phyloP scores from a whole-genome alignment of 2,329 filamentous ascomycete species.

The Fusarium pilosicola region DNA sequence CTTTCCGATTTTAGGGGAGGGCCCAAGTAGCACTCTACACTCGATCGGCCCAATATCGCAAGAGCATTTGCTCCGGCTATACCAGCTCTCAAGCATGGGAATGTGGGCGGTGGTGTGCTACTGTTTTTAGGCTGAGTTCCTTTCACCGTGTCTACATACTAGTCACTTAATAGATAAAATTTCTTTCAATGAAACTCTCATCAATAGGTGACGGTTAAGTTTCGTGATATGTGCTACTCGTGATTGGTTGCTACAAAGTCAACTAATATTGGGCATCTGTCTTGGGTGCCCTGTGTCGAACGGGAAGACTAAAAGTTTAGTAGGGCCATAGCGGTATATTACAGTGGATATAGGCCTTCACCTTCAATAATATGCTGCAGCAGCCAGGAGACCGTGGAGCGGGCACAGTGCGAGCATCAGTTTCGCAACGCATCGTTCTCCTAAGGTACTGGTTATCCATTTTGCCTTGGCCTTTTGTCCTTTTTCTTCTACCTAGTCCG shows the following conservation, averaged over 20 bases:
- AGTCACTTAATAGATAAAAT: neutral
- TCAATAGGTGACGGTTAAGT: rapidly evolving
- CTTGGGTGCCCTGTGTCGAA: neutral
- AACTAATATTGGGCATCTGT: neutral
- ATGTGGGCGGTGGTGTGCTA: neutral
- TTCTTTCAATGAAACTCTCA: neutral
- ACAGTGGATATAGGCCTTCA: too few relatives aligned
- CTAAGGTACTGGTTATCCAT: too few relatives aligned
- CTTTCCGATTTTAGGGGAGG: neutral
- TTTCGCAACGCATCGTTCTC: too few relatives aligned
- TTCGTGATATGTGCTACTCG: neutral
- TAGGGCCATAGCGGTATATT: too few relatives aligned
- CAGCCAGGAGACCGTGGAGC: too few relatives aligned
- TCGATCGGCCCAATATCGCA: neutral
- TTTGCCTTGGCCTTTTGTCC: too few relatives aligned
- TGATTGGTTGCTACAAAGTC: neutral
- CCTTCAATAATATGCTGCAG: too few relatives aligned
- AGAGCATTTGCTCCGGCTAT: neutral
- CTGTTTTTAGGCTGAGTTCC: rapidly evolving
- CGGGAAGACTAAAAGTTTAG: too few relatives aligned
- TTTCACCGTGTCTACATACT: neutral
- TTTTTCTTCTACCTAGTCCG: too few relatives aligned
- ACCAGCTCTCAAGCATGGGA: neutral
- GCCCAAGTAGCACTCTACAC: rapidly evolving
- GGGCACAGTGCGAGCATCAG: too few relatives aligned